phyloP scores from a whole-genome alignment of 495 filamentous ascomycete genomes.

The Daldinia concentrica region DNA sequence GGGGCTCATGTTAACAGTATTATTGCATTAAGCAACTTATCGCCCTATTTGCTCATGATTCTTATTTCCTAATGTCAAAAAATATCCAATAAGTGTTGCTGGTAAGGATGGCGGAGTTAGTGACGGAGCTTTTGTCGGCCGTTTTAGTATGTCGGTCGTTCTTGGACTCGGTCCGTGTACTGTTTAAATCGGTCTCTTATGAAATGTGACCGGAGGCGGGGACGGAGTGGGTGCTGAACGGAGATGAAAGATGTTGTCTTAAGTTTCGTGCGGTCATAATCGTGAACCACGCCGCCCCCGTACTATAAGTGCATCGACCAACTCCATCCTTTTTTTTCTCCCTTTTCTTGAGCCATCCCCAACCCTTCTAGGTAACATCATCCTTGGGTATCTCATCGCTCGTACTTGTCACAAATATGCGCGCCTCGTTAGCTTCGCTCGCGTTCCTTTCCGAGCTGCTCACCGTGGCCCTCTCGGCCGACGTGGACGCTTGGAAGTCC shows the following conservation, averaged over 20 bases:
- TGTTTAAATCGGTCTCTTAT: constrained; percentile 30
- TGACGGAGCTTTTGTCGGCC: constrained; percentile 22
- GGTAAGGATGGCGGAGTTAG: constrained; percentile 31
- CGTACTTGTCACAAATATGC: constrained; percentile 29
- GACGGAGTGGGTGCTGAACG: neutral
- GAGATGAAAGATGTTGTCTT: neutral
- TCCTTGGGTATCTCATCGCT: neutral
- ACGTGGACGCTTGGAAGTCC: constrained; percentile 51
- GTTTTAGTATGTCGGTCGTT: constrained; percentile 23
- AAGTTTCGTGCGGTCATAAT: constrained; percentile 1
- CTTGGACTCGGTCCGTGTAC: constrained; percentile 18
- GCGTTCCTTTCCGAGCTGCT: constrained; percentile 36
- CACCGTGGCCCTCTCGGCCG: constrained; percentile 41
- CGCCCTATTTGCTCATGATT: neutral
- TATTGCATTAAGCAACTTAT: neutral
- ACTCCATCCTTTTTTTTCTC: neutral
- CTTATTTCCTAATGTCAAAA: neutral
- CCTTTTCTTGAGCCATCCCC: neutral
- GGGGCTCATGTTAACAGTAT: neutral
- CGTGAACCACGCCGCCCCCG: neutral
- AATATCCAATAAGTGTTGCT: neutral
- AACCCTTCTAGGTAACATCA: neutral
- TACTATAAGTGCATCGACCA: constrained; percentile 6
- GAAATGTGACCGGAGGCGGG: constrained; percentile 16
- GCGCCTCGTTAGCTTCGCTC: constrained; percentile 20